Base-by-base conservation (phyloP, 495 filamentous ascomycete species). In the Aspergillus hancockii region DNA sequence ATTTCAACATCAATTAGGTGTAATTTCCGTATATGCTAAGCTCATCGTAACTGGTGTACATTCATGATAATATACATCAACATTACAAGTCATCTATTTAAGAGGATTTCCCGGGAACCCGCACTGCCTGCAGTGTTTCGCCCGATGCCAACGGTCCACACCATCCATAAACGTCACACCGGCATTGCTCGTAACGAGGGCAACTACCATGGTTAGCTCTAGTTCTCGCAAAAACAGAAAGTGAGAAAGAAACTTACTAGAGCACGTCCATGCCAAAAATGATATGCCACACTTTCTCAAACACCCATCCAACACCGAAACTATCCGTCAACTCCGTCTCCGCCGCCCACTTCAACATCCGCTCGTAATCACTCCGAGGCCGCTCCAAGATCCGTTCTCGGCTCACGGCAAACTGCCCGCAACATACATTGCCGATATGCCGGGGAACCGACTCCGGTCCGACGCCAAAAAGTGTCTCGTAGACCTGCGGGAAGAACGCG, bases 341-440 rank as follows among this genome's bases (percentile, higher is more conserved):
- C 18, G 64, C 63, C n/a, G 65, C 70, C 79, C 79, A 81, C 9
- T 71, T 51, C 28, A 79, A 55, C 57, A 80, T 76, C 8, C 73
- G 70, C 52, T 71, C 60, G 53, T 81, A 83, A 47, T 80, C 77
- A 10, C 63, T 53, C 34, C 63, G 67, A 0, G 75, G 70, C 5
- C 80, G 71, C n/a, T 67, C 62, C 18, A 51, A 64, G 13, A 81
- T 78, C 38, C 70, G 69, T n/a, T 75, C 69, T 16, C 74, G 71
- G 23, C 74, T 76, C 2, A 76, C 74, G 9, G 75, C 78, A 55
- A 83, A 83, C 56, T 83, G 80, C 0, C 71, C 80, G 51, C 80
- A 83, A 63, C 80, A 83, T 18, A 77, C 68, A 21, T 75, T 74
- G 12, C 78, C 78, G 16, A 81, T 74, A 8, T 63, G 56, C 12